phyloP scores from a whole-genome alignment of 306 rosid species.

The Vigna radiata region DNA sequence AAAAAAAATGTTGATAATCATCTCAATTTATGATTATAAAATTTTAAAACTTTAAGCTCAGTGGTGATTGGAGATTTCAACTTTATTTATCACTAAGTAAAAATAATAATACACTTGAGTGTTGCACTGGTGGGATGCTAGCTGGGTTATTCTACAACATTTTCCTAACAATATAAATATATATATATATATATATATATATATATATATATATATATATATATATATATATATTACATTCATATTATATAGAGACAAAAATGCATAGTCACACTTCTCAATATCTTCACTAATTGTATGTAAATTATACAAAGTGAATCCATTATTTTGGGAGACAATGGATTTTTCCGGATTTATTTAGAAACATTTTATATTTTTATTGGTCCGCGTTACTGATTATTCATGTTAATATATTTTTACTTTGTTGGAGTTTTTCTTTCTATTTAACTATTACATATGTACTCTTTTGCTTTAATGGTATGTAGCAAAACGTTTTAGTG shows the following conservation, averaged over 20 bases:
- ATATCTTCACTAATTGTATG: neutral
- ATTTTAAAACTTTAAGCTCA: neutral
- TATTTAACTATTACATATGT: neutral
- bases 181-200: no score
- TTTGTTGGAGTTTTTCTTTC: neutral
- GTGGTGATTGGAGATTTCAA: neutral
- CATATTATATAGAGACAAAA: conserved; percentile 21
- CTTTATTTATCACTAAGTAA: conserved; percentile 22
- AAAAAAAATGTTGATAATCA: conserved; percentile 1
- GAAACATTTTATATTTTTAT: neutral
- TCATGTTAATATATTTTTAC: neutral
- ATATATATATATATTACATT: no score
- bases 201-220: no score
- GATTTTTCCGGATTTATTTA: neutral
- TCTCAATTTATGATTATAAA: neutral
- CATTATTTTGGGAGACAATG: conserved; percentile 5
- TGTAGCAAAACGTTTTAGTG: neutral
- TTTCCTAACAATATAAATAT: neutral
- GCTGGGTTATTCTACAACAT: conserved; percentile 1
- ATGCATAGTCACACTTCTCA: conserved; percentile 13
- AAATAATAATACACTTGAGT: neutral
- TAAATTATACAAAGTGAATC: neutral
- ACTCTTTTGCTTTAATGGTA: neutral
- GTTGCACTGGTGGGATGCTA: conserved; percentile 25
- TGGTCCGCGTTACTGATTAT: neutral